Percentiles rank a stretch among this genome's conserved stretches.
These are phyloP conservation scores for Amylostereum areolatum DNA, from an alignment of 1,284 basidiomycete genomes.

Conservation along the genomic window DNA sequence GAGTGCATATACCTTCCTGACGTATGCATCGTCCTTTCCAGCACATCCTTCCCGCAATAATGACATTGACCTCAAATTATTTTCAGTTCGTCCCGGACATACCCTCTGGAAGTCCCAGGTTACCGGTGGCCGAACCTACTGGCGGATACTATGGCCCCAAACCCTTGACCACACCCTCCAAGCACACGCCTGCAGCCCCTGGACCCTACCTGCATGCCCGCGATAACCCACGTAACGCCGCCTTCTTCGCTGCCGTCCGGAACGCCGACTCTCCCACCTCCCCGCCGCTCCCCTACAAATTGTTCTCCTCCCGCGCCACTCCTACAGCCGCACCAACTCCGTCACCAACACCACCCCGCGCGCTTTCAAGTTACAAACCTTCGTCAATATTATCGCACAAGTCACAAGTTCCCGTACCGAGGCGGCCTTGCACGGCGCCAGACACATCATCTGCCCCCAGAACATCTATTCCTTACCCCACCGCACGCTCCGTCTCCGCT, in stretches of 20 bases:
- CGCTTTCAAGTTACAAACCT: too few species aligned
- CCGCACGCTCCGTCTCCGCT: too few species aligned
- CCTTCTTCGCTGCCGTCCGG: background rate
- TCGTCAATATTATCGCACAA: too few species aligned
- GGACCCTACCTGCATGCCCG: background rate
- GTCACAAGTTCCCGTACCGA: background rate
- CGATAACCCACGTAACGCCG: background rate
- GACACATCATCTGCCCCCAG: too few species aligned
- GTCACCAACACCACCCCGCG: background rate
- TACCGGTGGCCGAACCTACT: constrained; percentile 8
- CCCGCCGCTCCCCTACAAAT: background rate
- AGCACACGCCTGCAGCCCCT: background rate
- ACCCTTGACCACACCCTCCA: background rate
- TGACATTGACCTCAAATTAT: too few species aligned
- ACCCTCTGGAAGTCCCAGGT: constrained; percentile 11
- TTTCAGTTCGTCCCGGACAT: constrained; percentile 12
- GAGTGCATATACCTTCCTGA: constrained; percentile 13
- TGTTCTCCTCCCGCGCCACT: background rate
- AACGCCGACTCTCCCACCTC: background rate
- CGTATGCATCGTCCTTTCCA: background rate
- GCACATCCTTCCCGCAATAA: background rate
- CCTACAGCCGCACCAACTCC: background rate
- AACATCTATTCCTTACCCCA: too few species aligned
- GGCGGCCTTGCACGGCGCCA: too few species aligned
- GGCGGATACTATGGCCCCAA: constrained; percentile 5